Evolutionary conservation across 2,329 filamentous ascomycete genomes (phyloP).

Genomic region (Trichothecium roseum): DNA sequence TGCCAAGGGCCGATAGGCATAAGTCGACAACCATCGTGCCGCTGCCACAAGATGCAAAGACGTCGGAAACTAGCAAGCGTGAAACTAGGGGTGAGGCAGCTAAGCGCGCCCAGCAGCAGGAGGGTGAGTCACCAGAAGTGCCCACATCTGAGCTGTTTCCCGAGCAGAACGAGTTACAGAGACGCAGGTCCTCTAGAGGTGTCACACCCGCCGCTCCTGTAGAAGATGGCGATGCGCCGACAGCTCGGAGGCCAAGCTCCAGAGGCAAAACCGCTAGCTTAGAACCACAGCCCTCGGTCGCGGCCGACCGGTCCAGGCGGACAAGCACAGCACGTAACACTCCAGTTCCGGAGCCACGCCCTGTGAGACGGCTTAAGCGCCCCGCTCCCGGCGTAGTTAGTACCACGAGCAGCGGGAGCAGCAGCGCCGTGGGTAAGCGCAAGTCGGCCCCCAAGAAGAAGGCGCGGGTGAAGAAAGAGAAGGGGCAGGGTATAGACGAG

Average conservation of each 20-base stretch:
- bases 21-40: constrained; percentile 20
- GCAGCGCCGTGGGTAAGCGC: constrained; percentile 60
- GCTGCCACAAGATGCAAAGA: constrained; percentile 15
- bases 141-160: constrained; percentile 11
- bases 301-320: constrained; percentile 42
- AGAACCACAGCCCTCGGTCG: constrained; percentile 38
- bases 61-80: constrained; percentile 23
- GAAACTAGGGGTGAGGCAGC: constrained; percentile 34
- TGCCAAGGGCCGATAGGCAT: constrained; percentile 21
- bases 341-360: constrained; percentile 38
- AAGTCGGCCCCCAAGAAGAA: constrained; percentile 62
- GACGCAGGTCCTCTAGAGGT: constrained; percentile 23
- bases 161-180: constrained; percentile 21
- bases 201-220: constrained; percentile 18
- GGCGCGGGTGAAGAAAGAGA: constrained; percentile 38
- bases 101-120: constrained; percentile 28
- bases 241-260: constrained; percentile 35
- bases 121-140: constrained; percentile 10
- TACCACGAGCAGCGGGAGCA: constrained; percentile 48
- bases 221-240: constrained; percentile 21
- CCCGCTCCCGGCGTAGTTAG: constrained; percentile 65
- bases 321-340: constrained; percentile 48
- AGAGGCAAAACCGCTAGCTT: constrained; percentile 42
- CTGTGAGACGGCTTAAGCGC: constrained; percentile 50
- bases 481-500: constrained; percentile 31